Conservation (phyloP, 495 filamentous ascomycete genomes). For the Aspergillus mulundensis region DNA sequence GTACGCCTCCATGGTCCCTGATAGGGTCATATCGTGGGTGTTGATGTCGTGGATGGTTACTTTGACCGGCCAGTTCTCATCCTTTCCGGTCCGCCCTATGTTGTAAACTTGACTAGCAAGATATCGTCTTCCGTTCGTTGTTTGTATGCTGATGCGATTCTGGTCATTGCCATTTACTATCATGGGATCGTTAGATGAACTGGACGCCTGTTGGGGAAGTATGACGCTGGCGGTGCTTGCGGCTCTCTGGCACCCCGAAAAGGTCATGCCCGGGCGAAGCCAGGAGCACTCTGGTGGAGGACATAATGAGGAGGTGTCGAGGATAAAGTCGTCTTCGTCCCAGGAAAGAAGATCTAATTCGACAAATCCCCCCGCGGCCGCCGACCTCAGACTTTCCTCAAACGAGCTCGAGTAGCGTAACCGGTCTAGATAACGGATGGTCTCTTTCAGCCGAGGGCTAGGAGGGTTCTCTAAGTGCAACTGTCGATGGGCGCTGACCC, state of each 20-base stretch:
- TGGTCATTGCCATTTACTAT: slow-evolving; percentile 39
- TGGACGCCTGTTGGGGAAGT: slow-evolving; percentile 28
- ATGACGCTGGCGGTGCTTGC: slow-evolving; percentile 29
- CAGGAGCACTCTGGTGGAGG: slow-evolving; percentile 59
- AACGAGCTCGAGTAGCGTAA: slow-evolving; percentile 53
- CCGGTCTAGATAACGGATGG: slow-evolving; percentile 61
- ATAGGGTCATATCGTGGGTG: slow-evolving; percentile 57
- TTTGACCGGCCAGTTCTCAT: slow-evolving; percentile 69
- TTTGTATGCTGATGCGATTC: slow-evolving; percentile 31
- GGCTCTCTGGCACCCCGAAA: slow-evolving; percentile 58
- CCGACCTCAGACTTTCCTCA: slow-evolving; percentile 53
- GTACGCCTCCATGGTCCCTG: slow-evolving; percentile 76
- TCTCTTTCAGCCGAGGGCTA: slow-evolving; percentile 50
- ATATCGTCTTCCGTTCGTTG: slow-evolving; percentile 35
- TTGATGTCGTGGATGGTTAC: slow-evolving; percentile 69
- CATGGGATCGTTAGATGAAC: slow-evolving; percentile 30
- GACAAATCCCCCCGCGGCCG: slow-evolving; percentile 47
- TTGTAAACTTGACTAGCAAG: slow-evolving; percentile 31
- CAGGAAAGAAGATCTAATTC: slow-evolving; percentile 38
- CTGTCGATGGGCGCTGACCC: slow-evolving; percentile 49
- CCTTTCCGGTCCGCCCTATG: slow-evolving; percentile 27
- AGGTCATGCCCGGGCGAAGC: slow-evolving; percentile 60
- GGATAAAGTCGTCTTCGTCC: slow-evolving; percentile 58
- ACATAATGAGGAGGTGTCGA: slow-evolving; percentile 52
- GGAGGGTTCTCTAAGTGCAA: slow-evolving; percentile 44